Evolutionary conservation across 257 asterid genomes (phyloP).

Genomic region (Solanum sparsipilum): DNA sequence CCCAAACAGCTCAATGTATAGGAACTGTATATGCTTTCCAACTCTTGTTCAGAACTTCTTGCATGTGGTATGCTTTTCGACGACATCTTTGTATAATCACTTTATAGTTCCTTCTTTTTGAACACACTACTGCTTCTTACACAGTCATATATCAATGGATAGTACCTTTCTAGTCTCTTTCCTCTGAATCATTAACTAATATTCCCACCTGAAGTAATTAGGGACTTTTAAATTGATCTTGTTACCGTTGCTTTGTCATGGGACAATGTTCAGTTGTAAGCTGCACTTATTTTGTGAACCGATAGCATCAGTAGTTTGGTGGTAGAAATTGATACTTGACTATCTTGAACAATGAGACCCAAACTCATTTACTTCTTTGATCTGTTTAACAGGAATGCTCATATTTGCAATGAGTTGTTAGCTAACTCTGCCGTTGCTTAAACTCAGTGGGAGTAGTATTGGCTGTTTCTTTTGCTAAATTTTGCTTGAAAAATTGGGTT

Average conservation of each 20-base stretch:
- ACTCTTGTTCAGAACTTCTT: slow-evolving; percentile 50
- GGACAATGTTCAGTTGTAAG: background rate
- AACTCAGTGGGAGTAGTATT: background rate
- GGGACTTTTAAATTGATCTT: background rate
- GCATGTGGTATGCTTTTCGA: slow-evolving; percentile 47
- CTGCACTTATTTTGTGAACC: background rate
- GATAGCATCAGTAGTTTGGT: background rate
- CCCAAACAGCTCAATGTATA: slow-evolving; percentile 49
- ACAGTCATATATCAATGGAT: background rate
- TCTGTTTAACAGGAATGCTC: background rate
- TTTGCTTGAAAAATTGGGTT: background rate
- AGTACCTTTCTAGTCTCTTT: background rate
- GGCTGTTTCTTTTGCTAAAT: background rate
- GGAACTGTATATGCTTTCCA: slow-evolving; percentile 60
- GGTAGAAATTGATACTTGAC: background rate
- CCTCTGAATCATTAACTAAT: background rate
- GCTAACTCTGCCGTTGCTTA: background rate
- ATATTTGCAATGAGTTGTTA: background rate
- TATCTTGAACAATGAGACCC: background rate
- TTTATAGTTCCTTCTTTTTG: background rate
- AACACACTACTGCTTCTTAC: background rate
- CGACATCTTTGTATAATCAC: background rate
- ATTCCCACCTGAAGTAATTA: background rate
- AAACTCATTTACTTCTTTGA: background rate
- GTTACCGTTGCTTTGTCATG: background rate